Conservation (phyloP, 140 eudicot genomes). For the Flaveria floridana region DNA sequence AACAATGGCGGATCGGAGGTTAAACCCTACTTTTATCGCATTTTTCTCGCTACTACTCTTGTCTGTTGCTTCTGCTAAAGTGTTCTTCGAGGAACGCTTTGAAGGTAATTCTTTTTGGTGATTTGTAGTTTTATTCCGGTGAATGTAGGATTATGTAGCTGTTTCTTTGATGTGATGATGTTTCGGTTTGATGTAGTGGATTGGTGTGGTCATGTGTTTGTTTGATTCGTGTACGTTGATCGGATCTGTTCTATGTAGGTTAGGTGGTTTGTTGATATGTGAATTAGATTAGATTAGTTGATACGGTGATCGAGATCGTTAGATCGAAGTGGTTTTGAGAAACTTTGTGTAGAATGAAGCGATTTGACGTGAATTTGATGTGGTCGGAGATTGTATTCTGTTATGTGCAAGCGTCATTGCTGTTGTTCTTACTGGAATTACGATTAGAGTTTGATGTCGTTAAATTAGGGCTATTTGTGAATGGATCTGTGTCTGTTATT, state of each 20-base stretch:
- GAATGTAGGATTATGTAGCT: neutral
- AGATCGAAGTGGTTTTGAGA: slow-evolving; percentile 15
- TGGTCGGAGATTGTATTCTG: neutral
- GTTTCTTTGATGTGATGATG: neutral
- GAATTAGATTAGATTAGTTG: neutral
- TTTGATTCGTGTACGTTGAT: neutral
- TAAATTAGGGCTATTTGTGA: neutral
- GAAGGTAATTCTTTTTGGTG: slow-evolving; percentile 42
- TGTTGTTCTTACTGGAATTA: neutral
- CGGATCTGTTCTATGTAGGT: neutral
- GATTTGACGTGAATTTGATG: neutral
- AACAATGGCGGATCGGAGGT: slow-evolving; percentile 51
- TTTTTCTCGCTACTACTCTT: slow-evolving; percentile 37
- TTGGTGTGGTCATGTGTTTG: neutral
- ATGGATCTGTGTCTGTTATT: slow-evolving; percentile 13
- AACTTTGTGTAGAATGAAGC: neutral
- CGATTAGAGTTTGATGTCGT: neutral
- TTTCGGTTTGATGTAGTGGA: neutral
- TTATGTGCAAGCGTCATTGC: neutral
- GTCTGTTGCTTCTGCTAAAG: slow-evolving; percentile 52
- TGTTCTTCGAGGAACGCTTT: slow-evolving; percentile 72
- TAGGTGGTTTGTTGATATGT: neutral
- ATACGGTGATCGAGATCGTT: neutral
- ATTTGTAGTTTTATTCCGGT: neutral
- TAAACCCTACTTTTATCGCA: slow-evolving; percentile 49